Evolutionary conservation across 2,329 filamentous ascomycete species (phyloP), one percentile per base, ranked within the genome.

Genomic region (Akanthomyces lecanii): DNA sequence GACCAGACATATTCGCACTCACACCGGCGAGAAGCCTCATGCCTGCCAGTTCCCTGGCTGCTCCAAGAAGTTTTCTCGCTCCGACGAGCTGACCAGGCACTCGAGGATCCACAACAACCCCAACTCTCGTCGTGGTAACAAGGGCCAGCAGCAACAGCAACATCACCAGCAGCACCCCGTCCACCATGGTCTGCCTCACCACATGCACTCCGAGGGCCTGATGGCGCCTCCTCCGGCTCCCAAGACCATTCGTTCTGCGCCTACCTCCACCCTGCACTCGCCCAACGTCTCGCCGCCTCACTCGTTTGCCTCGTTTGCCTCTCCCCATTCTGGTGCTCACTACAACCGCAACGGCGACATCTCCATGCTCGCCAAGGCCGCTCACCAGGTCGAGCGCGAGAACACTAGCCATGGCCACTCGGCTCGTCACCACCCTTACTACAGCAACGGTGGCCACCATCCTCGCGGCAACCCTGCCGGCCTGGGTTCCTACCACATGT

Each of bases 101-200:
- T 97, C 94, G 74, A 87, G 94, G 75, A 99, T 99, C 80, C 94
- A 99, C 85, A 97, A 91, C 86, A 99, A 98, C 79, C 94, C 95
- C 64, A 98, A 98, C 82, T 97, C 93, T 63, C 85, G 95, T 73
- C 84, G 94, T 73, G 93, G 92, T 68, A 96, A 96, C 82, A 97
- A 97, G 82, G 86, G 76, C 33, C 81, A 83, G 68, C 77, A 81
- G 62, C 74, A 76, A 53, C 73, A 74, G 55, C 72, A 74, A 38
- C 70, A 74, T 42, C 70, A 69, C 60, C 72, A 70, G 70, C 74
- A 76, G 66, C 73, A 73, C 63, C 73, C 75, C 67, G 72, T 76
- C 63, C 72, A 73, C 55, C 74, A 76, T 67, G 76, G 78, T 61
- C 64, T 74, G 50, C 70, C 73, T 58, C 78, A 79, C 61, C 77